Evolutionary conservation across 179 eudicot species (phyloP).

Genomic region (Beta corolliflora): DNA sequence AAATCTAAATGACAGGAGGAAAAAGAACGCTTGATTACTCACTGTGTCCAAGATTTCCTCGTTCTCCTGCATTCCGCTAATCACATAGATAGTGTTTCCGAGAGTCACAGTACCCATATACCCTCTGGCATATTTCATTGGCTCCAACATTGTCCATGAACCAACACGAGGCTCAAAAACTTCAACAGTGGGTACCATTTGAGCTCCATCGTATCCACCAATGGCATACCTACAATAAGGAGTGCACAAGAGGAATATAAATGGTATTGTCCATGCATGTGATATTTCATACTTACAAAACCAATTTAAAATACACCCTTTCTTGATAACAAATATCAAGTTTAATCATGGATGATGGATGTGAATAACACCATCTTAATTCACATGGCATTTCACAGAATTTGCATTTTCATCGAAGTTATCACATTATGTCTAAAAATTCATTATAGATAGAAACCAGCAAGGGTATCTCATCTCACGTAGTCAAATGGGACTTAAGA

Average conservation of each 20-base stretch:
- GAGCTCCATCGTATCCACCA: slow-evolving; percentile 68
- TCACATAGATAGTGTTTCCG: slow-evolving; percentile 47
- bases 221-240: slow-evolving; percentile 65
- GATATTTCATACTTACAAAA: neutral
- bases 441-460: neutral
- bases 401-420: neutral
- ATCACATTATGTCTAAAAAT: neutral
- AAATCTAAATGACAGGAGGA: neutral
- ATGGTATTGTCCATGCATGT: neutral
- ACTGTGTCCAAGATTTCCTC: slow-evolving; percentile 50
- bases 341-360: neutral
- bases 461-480: neutral
- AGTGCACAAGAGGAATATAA: neutral
- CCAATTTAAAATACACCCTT: neutral
- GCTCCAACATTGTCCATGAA: slow-evolving; percentile 57
- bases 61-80: slow-evolving; percentile 55
- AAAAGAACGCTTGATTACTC: neutral
- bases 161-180: slow-evolving; percentile 64
- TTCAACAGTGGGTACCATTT: slow-evolving; percentile 64
- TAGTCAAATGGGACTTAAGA: neutral
- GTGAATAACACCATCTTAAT: neutral
- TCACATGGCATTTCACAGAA: too few relatives aligned
- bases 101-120: slow-evolving; percentile 47
- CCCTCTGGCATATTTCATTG: slow-evolving; percentile 65
- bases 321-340: too few relatives aligned